phyloP scores from a whole-genome alignment of 1,284 basidiomycete species.

The Heterobasidion irregulare region DNA sequence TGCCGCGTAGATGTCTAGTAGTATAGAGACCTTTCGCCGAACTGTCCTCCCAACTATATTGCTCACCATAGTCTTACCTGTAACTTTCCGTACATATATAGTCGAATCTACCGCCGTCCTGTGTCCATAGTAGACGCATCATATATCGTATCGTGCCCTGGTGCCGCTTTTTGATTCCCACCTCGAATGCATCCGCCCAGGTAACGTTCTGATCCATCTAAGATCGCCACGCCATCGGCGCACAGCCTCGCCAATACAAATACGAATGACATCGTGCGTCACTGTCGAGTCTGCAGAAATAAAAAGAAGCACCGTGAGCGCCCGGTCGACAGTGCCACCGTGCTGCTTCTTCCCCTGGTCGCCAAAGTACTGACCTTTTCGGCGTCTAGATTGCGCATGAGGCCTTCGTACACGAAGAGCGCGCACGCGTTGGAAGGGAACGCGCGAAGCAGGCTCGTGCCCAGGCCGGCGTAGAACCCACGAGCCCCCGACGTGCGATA shows the following conservation, averaged over 20 bases:
- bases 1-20: background rate
- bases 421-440: conserved; percentile 70
- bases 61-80: too few species aligned
- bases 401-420: conserved; percentile 63
- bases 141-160: too few species aligned
- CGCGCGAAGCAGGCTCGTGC: conserved; percentile 55
- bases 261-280: too few species aligned
- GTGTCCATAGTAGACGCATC: too few species aligned
- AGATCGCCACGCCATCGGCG: too few species aligned
- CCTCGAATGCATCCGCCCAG: too few species aligned
- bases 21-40: background rate
- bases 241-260: too few species aligned
- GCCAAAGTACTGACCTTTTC: conserved; percentile 39
- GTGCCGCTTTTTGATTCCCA: too few species aligned
- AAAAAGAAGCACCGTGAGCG: background rate
- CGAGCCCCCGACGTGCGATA: conserved; percentile 38
- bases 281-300: background rate
- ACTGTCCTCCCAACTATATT: background rate
- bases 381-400: conserved; percentile 54
- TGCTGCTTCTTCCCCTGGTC: background rate
- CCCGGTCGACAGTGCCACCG: background rate
- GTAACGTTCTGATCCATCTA: too few species aligned
- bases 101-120: too few species aligned
- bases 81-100: too few species aligned
- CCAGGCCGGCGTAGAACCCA: conserved; percentile 58